Evolutionary conservation across 352 stramenopile species (phyloP).

Genomic region (Lagenidium giganteum): DNA sequence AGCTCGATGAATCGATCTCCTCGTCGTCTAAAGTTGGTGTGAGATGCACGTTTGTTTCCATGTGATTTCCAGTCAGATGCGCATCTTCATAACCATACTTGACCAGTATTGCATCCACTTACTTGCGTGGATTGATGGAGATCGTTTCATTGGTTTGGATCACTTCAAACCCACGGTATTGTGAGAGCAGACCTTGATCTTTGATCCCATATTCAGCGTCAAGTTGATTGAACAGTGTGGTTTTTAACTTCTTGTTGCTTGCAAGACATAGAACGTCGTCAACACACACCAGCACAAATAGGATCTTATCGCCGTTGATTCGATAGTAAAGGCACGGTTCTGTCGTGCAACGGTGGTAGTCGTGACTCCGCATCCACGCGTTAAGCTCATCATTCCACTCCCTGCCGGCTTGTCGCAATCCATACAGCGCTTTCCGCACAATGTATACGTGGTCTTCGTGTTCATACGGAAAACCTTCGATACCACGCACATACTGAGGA

Average conservation of each 20-base stretch:
- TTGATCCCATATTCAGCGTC: constrained; percentile 17
- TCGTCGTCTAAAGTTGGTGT: background rate
- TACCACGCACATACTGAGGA: background rate
- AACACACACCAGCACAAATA: constrained; percentile 16
- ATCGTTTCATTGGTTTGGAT: background rate
- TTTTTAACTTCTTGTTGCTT: constrained; percentile 10
- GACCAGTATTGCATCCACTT: constrained; percentile 1
- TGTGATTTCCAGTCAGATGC: background rate
- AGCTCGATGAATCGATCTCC: constrained; percentile 5
- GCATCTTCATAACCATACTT: constrained; percentile 4
- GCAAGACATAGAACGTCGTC: constrained; percentile 22
- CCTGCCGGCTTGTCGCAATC: constrained; percentile 1
- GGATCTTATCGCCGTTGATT: constrained; percentile 3
- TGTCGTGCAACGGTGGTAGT: constrained; percentile 3
- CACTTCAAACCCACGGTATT: background rate
- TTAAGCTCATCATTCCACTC: constrained; percentile 8
- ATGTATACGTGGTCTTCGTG: background rate
- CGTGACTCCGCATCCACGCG: constrained; percentile 1
- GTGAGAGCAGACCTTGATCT: constrained; percentile 11
- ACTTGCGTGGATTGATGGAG: constrained; percentile 1
- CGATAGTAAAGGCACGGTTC: constrained; percentile 9
- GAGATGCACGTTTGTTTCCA: constrained; percentile 1
- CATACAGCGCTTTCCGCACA: constrained; percentile 6
- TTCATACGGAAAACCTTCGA: constrained; percentile 2
- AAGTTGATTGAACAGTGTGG: constrained; percentile 12